phyloP scores from a whole-genome alignment of 306 rosid species.

The Glycyrrhiza uralensis region DNA sequence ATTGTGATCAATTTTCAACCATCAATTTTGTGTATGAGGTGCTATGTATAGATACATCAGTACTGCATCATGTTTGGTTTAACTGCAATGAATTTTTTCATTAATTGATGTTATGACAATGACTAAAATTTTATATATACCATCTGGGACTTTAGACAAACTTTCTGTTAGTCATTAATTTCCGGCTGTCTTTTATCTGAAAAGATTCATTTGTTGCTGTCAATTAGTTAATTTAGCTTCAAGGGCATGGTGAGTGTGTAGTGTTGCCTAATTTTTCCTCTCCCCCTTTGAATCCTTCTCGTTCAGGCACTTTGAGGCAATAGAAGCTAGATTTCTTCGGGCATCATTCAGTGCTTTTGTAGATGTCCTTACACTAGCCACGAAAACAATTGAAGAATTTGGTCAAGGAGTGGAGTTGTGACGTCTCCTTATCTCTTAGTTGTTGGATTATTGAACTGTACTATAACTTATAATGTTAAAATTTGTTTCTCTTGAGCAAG shows the following conservation, averaged over 20 bases:
- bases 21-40: neutral
- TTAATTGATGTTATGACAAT: neutral
- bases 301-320: constrained; percentile 82
- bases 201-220: neutral
- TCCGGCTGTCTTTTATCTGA: neutral
- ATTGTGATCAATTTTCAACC: neutral
- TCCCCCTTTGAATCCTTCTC: neutral
- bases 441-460: neutral
- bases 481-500: neutral
- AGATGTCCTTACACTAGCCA: constrained; percentile 71
- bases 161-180: neutral
- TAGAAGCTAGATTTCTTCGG: constrained; percentile 88
- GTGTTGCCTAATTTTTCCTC: neutral
- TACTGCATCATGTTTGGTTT: constrained; percentile 10
- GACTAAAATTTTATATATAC: neutral
- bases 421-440: constrained; percentile 9
- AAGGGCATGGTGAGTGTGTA: neutral
- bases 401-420: constrained; percentile 59
- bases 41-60: neutral
- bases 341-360: constrained; percentile 84
- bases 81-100: neutral
- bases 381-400: constrained; percentile 81
- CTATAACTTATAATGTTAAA: too few relatives aligned
- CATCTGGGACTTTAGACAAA: neutral
- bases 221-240: neutral